Evolutionary conservation across 2,329 filamentous ascomycete species (phyloP), one percentile per base, ranked within the genome.

Genomic region (Aspergillus flavus): DNA sequence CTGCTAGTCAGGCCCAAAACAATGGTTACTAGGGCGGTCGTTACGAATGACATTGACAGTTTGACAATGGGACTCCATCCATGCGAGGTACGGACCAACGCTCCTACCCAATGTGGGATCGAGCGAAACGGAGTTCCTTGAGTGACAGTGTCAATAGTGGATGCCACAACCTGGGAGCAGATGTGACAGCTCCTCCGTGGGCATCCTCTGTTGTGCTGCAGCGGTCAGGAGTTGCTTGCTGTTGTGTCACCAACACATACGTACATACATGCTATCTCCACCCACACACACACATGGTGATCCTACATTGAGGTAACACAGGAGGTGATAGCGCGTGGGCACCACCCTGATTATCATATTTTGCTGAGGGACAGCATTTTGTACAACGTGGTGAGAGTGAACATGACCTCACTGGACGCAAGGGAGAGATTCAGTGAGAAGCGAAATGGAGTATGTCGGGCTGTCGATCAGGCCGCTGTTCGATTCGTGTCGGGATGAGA

Each of bases 111-210:
- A 50, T 14, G 10, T n/a, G 34, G 58, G 26, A 59, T 26, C 16
- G 16, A 57, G 34, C 45, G 26, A 45, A 50, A 48, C 39, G 56
- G 48, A 16, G 21, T 50, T 30, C 26, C 30, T 19, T n/a, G 39
- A 41, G 19, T n/a, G 12, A 16, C 30, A 30, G 2, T 10, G 28
- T 52, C 46, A 59, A 61, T 57, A 64, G 62, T 56, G 46, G 19
- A 32, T 50, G 23, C 36, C 32, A 32, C 14, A 30, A 23, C 43
- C 21, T 46, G 45, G 45, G 9, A 32, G 46, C 26, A 54, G 56
- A 64, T 61, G 56, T 64, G 62, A 64, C 59, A 64, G 59, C 59
- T 64, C 62, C 50, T 59, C 48, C 36, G 36, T 28, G 59, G 26
- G 23, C 36, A 36, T 46, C 21, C 14, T 36, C 34, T 2, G 34